Base-by-base conservation (phyloP, 805 yeast genomes). In the Ogataea methanolica region DNA sequence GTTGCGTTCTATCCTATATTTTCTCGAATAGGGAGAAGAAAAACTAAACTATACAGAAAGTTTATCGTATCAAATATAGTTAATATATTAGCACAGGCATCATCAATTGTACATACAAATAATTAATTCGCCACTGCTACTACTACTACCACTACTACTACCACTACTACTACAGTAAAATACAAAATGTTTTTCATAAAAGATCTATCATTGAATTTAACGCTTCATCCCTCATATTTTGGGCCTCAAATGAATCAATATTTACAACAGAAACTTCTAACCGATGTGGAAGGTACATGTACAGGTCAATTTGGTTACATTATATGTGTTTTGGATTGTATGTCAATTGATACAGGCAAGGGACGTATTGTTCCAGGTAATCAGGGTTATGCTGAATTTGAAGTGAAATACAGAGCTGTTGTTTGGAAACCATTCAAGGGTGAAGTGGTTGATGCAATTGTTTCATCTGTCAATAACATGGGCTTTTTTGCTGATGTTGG, bases 401-500 rank as follows among this genome's bases (percentile, higher is more conserved):
- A 89, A 58, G 98, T 94, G 45, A 88, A 89, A 67, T 94, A 94
- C 66, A 75, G 96, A 57, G 99, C 99, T 0, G 91, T 94, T 44
- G 97, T 94, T 33, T 94, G 97, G 95, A 87, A 92, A 62, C 99
- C 99, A 5, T 94, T 94, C 71, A 94, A 94, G 70, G 99, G 98
- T 34, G 99, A 94, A 69, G 99, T 94, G 7, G 98, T 94, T 23
- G 99, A 94, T 67, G 99, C 95, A 6, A 83, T 92, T 22, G 98
- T 94, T 15, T 87, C 96, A 14, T 87, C 88, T 33, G 97, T 96
- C 42, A 89, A 86, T 67, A 89, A 81, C 62, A 86, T 92, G 84
- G 99, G 99, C 8, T 89, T 94, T 56, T 94, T 94, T 66, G 98
- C 96, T 36, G 97, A 94, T 67, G 99, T 94, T 29, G 99, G 99